Base-by-base conservation (phyloP, 73 alveolate genomes). In the Durusdinium trenchii region DNA sequence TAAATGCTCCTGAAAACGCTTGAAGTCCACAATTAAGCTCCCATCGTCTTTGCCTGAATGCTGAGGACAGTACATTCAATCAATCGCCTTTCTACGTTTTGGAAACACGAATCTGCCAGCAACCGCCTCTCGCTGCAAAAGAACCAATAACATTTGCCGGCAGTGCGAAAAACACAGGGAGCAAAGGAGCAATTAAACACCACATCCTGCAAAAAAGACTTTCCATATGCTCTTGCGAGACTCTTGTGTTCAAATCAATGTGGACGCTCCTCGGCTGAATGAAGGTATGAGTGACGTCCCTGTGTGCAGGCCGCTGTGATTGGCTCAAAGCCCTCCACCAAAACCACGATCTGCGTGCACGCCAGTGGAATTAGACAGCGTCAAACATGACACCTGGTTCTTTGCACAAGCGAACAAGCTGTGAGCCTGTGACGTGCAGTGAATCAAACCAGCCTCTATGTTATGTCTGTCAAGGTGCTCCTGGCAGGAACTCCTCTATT, bases 321-420 rank as follows among this genome's bases (percentile, higher is more conserved):
- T 75, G 98, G 98, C 89, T 91, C 98, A 57, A 91, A 48, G 48
- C 98, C 98, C 89, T 91, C 98, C 38, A 91, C 89, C 89, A 91
- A 40, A 60, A 78, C 87, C 90, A 91, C 90, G 36, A 91, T 69
- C 95, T 86, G 84, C 73, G 73, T 23, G n/a, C 0, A 32, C 73
- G 30, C n/a, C 4, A 32, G 73, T 60, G 73, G n/a, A 60, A 60
- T 57, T 57, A 23, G 69, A 23, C 32, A 57, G 12, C 12, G 23
- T 16, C 69, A n/a, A n/a, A n/a, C n/a, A n/a, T n/a, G n/a, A n/a
- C n/a, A n/a, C 32, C 32, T 2, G 73, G n/a, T 23, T 60, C 30
- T 32, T 32, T 60, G 73, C n/a, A 60, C 30, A 2, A n/a, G 12
- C 73, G 30, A 23, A 57, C 12, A 12, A 57, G 69, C 69, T 16